Evolutionary conservation across 164 flowering plant genomes (phyloP).

Genomic region (Protea cynaroides): DNA sequence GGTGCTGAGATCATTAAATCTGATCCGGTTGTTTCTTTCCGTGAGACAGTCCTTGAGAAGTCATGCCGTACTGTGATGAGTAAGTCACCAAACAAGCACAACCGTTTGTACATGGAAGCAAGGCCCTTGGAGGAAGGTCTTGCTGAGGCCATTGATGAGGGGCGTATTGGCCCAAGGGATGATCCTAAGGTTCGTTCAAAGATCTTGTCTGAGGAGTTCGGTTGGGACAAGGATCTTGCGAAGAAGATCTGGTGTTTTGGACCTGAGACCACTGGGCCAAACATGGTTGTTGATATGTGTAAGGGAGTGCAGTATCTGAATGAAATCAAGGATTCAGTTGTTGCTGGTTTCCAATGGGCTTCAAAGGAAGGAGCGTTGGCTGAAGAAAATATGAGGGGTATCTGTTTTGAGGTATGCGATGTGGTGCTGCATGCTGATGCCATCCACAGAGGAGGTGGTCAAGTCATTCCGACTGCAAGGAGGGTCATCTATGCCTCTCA

Average conservation of each 20-base stretch:
- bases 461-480: constrained; percentile 26
- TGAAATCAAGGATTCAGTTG: constrained; percentile 34
- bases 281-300: constrained; percentile 33
- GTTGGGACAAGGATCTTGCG: constrained; percentile 33
- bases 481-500: constrained; percentile 31
- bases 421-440: constrained; percentile 36
- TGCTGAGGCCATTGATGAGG: constrained; percentile 34
- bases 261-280: constrained; percentile 31
- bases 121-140: constrained; percentile 31
- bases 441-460: constrained; percentile 33
- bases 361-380: constrained; percentile 33
- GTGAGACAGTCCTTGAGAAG: constrained; percentile 32
- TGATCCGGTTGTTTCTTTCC: constrained; percentile 28
- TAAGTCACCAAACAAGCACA: constrained; percentile 33
- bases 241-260: constrained; percentile 37
- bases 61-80: constrained; percentile 31
- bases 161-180: constrained; percentile 29
- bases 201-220: constrained; percentile 28
- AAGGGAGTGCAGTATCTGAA: constrained; percentile 34
- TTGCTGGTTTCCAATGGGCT: constrained; percentile 31
- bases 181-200: constrained; percentile 27
- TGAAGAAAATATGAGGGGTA: constrained; percentile 35
- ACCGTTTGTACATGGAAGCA: constrained; percentile 34
- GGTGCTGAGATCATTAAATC: constrained; percentile 25
- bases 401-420: constrained; percentile 36